These are phyloP conservation scores for Isatis tinctoria DNA, from an alignment of 345 rosid species.

Conservation along the genomic window DNA sequence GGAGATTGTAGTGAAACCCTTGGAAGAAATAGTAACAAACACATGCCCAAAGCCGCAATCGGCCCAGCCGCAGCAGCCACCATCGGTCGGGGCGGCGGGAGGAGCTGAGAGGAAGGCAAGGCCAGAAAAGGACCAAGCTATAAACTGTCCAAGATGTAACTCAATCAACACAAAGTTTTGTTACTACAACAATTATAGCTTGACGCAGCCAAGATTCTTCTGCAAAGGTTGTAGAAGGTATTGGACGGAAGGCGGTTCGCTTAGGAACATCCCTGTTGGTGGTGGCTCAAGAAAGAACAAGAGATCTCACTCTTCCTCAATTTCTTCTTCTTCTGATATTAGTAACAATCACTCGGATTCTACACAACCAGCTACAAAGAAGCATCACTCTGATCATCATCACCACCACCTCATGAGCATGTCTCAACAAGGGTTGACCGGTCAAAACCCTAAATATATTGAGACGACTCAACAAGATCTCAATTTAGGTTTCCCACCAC, in stretches of 20 bases:
- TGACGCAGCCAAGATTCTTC: constrained; percentile 93
- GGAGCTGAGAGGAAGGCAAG: constrained; percentile 50
- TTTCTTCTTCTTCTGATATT: constrained; percentile 29
- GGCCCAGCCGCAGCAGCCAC: constrained; percentile 36
- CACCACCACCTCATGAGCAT: constrained; percentile 33
- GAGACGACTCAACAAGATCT: constrained; percentile 68
- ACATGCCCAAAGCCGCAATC: constrained; percentile 43
- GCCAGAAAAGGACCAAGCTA: constrained; percentile 74
- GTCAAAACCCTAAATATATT: constrained; percentile 54
- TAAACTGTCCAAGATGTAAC: constrained; percentile 97
- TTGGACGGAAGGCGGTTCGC: constrained; percentile 98
- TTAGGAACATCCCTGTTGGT: constrained; percentile 93
- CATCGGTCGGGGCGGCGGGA: not conserved
- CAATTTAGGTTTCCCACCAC: constrained; percentile 60
- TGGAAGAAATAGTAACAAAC: constrained; percentile 76
- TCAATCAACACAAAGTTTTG: constrained; percentile 96
- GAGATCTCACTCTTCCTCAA: constrained; percentile 52
- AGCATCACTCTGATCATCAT: constrained; percentile 58
- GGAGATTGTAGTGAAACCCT: constrained; percentile 92
- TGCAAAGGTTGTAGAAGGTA: constrained; percentile 98
- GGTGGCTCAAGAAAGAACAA: constrained; percentile 98
- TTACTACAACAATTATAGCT: constrained; percentile 97
- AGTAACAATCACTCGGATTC: constrained; percentile 22
- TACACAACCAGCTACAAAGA: constrained; percentile 41
- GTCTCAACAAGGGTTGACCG: constrained; percentile 38